Conservation (phyloP, 108 stramenopile species). For the Skeletonema costatum region DNA sequence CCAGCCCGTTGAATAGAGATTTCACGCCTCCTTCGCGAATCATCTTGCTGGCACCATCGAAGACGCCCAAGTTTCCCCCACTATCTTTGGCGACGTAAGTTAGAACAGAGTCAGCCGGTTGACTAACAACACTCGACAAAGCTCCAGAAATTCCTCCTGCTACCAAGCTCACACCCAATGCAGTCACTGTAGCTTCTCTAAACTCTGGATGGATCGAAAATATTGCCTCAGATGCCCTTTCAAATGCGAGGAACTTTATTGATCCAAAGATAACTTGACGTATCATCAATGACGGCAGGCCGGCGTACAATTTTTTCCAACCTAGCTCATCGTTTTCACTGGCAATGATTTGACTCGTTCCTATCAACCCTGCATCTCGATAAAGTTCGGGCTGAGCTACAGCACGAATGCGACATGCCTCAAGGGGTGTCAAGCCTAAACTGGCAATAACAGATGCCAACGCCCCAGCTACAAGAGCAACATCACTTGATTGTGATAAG, state of each 20-base stretch:
- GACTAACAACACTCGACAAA: constrained; percentile 83
- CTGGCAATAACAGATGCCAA: constrained; percentile 87
- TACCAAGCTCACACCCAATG: constrained; percentile 79
- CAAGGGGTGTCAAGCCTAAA: constrained; percentile 84
- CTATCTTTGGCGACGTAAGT: constrained; percentile 77
- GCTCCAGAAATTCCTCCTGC: constrained; percentile 89
- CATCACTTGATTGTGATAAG: constrained; percentile 21
- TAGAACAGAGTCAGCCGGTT: constrained; percentile 89
- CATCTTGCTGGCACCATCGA: constrained; percentile 73
- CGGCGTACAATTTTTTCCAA: constrained; percentile 78
- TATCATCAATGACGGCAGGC: constrained; percentile 89
- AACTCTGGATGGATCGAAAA: constrained; percentile 59
- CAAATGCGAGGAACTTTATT: constrained; percentile 94
- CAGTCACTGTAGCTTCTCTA: constrained; percentile 67
- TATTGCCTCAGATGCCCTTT: constrained; percentile 81
- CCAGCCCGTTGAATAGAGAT: constrained; percentile 87
- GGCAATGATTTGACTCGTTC: constrained; percentile 72
- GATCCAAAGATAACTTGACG: constrained; percentile 93
- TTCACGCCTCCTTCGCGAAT: constrained; percentile 65
- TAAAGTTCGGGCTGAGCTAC: constrained; percentile 87
- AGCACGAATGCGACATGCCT: constrained; percentile 87
- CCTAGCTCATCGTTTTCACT: constrained; percentile 61
- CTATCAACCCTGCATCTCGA: constrained; percentile 57
- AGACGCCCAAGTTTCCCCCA: constrained; percentile 49
- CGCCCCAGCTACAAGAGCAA: constrained; percentile 90